A percentile compares a stretch with the other conserved stretches of the same genome.
Conservation (phyloP, 1,139 yeast genomes). For the Yamadazyma membranifaciens region DNA sequence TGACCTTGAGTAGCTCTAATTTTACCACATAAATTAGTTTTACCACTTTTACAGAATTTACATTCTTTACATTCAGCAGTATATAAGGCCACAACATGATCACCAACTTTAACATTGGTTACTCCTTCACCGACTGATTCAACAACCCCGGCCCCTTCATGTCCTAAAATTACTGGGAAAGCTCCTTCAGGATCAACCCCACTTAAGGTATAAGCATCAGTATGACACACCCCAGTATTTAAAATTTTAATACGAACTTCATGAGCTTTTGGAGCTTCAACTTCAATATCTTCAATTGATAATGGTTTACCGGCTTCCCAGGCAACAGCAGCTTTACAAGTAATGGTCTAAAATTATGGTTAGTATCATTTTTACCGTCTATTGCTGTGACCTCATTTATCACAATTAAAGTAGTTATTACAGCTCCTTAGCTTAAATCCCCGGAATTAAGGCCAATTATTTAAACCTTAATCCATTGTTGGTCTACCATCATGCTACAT, state of each 20-base stretch:
- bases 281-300: conserved; percentile 81
- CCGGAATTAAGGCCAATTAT: background rate
- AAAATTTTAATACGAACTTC: conserved; percentile 90
- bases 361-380: conserved; percentile 9
- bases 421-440: background rate
- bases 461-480: background rate
- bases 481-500: conserved; percentile 15
- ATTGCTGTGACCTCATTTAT: background rate
- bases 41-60: conserved; percentile 92
- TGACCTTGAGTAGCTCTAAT: conserved; percentile 60
- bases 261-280: conserved; percentile 91
- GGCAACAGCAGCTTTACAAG: conserved; percentile 95
- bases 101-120: conserved; percentile 81
- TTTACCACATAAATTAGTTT: conserved; percentile 90
- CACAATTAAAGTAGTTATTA: background rate
- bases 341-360: conserved; percentile 54
- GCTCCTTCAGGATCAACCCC: conserved; percentile 97
- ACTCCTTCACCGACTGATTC: conserved; percentile 94
- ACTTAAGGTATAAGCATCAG: conserved; percentile 94
- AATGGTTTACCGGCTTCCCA: conserved; percentile 94
- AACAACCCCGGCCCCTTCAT: conserved; percentile 96
- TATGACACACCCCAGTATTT: conserved; percentile 95
- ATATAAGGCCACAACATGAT: conserved; percentile 86
- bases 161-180: conserved; percentile 90
- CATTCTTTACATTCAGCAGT: conserved; percentile 96